phyloP scores from a whole-genome alignment of 768 basidiomycete species.

The Cystofilobasidium ferigula region DNA sequence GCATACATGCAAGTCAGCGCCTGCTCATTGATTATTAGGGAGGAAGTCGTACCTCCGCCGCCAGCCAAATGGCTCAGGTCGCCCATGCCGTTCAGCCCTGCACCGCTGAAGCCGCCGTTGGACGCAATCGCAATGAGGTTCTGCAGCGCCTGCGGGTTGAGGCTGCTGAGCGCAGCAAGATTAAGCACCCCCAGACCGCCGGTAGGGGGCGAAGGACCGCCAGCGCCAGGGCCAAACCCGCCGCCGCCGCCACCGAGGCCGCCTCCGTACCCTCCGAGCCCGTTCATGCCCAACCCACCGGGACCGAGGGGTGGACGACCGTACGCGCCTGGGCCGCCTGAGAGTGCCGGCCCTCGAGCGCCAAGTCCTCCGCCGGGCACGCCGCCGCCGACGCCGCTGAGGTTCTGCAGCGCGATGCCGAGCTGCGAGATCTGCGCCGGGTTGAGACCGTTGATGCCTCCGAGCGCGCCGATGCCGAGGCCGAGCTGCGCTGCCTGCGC shows the following conservation, averaged over 20 bases:
- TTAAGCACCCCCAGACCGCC: slow-evolving; percentile 2
- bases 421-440: slow-evolving; percentile 26
- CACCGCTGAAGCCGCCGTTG: not conserved
- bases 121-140: slow-evolving; percentile 7
- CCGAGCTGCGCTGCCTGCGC: slow-evolving; percentile 40
- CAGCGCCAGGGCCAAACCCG: not conserved
- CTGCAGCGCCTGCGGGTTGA: slow-evolving; percentile 21
- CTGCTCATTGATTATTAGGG: too few species aligned
- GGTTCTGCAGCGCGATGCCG: slow-evolving; percentile 23
- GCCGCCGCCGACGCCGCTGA: slow-evolving; percentile 17
- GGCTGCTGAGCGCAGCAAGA: not conserved
- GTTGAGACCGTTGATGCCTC: slow-evolving; percentile 25
- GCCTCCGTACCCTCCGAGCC: not conserved
- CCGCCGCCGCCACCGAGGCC: not conserved
- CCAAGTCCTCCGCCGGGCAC: not conserved
- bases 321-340: not conserved
- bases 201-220: not conserved
- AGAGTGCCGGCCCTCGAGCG: not conserved
- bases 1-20: not conserved
- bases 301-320: not conserved
- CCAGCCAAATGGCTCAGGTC: not conserved
- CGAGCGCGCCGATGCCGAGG: slow-evolving; percentile 25
- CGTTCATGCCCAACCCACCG: not conserved
- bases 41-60: not conserved
- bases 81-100: slow-evolving; percentile 6